Evolutionary conservation across 495 filamentous ascomycete genomes (phyloP).

Genomic region (Baudoinia panamericana): DNA sequence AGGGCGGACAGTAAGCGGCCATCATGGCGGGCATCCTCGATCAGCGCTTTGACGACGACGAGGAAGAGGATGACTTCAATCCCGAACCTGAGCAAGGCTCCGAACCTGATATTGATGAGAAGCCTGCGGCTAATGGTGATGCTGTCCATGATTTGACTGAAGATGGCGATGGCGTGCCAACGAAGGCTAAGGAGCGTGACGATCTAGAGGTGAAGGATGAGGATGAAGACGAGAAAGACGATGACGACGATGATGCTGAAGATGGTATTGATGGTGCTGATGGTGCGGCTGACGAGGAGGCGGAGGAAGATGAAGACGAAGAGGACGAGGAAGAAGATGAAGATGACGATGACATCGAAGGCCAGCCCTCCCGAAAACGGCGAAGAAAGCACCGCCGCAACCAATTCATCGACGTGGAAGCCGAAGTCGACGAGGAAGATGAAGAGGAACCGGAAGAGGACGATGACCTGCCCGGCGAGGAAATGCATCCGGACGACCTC

Average conservation of each 20-base stretch:
- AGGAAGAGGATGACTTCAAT: conserved; percentile 26
- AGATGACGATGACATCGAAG: conserved; percentile 36
- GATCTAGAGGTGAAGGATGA: conserved; percentile 29
- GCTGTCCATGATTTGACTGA: conserved; percentile 21
- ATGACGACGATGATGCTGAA: conserved; percentile 24
- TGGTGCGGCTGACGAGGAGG: conserved; percentile 18
- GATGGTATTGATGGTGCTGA: conserved; percentile 11
- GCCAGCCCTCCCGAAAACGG: conserved; percentile 60
- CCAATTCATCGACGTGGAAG: conserved; percentile 88
- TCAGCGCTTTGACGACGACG: conserved; percentile 21
- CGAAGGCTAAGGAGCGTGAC: conserved; percentile 31
- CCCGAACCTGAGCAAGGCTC: conserved; percentile 19
- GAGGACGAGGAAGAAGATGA: conserved; percentile 19
- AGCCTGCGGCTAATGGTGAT: conserved; percentile 20
- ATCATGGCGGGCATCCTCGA: conserved; percentile 16
- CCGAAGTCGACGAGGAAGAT: conserved; percentile 86
- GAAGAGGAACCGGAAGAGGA: conserved; percentile 80
- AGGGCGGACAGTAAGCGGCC: no score
- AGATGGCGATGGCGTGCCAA: not conserved
- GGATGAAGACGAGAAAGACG: conserved; percentile 15
- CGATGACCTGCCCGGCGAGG: conserved; percentile 77
- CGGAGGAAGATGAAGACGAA: conserved; percentile 37
- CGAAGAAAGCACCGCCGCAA: conserved; percentile 52
- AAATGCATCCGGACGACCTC: conserved; percentile 81
- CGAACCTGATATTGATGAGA: conserved; percentile 20